These are phyloP conservation scores for Microbotryomycetes sp. DNA, from an alignment of 1,284 basidiomycete genomes.

Conservation along the genomic window DNA sequence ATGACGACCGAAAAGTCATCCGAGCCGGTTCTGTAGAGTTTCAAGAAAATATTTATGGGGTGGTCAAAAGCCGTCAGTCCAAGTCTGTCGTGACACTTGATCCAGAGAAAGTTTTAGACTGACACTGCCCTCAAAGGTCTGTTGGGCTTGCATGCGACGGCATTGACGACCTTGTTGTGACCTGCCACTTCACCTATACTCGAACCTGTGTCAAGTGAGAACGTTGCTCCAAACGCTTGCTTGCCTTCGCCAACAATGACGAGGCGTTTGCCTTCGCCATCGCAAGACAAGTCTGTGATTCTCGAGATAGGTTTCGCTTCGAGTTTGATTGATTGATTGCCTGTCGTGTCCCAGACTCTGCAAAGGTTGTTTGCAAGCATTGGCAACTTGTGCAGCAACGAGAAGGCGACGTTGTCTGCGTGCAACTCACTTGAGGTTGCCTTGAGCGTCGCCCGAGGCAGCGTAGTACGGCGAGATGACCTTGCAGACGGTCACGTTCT, in stretches of 20 bases:
- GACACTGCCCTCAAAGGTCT: conserved; percentile 83
- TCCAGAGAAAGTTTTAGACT: background rate
- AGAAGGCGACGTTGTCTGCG: no score
- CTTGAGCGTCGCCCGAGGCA: conserved; percentile 75
- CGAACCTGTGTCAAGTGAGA: conserved; percentile 66
- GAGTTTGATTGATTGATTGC: conserved; percentile 77
- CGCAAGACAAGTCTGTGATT: conserved; percentile 93
- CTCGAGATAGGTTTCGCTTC: conserved; percentile 73
- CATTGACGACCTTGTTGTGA: conserved; percentile 85
- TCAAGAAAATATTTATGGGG: background rate
- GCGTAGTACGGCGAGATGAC: conserved; percentile 20
- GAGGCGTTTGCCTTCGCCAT: conserved; percentile 91
- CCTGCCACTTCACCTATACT: conserved; percentile 90
- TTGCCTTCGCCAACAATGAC: conserved; percentile 89
- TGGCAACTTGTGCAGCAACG: background rate
- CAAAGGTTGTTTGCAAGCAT: conserved; percentile 60
- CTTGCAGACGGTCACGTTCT: conserved; percentile 19
- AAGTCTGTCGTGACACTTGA: no score
- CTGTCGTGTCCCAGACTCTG: conserved; percentile 89
- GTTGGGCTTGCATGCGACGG: conserved; percentile 81
- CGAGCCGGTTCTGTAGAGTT: conserved; percentile 43
- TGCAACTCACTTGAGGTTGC: conserved; percentile 48
- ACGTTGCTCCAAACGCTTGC: conserved; percentile 70
- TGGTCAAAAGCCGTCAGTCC: conserved; percentile 51
- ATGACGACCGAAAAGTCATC: conserved; percentile 80